Conservation (phyloP, 257 asterid species). For the Capsicum chinense region DNA sequence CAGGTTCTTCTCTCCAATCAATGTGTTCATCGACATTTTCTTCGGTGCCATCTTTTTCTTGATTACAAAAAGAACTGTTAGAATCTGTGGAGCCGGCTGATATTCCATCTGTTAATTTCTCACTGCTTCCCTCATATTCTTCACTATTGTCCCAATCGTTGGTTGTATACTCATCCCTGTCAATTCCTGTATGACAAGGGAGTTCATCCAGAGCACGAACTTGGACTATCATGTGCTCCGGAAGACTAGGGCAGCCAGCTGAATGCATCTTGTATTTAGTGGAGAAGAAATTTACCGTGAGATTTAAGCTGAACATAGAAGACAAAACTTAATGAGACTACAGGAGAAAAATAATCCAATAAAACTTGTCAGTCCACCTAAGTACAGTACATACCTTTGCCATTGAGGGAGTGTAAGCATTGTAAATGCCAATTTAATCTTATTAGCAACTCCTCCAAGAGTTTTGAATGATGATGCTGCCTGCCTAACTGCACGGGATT, state of each 20-base stretch:
- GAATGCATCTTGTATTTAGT: conserved; percentile 70
- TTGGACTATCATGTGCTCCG: conserved; percentile 52
- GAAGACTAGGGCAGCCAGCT: conserved; percentile 65
- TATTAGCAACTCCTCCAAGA: conserved; percentile 76
- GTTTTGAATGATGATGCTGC: conserved; percentile 78
- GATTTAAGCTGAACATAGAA: conserved; percentile 61
- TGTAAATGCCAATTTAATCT: conserved; percentile 79
- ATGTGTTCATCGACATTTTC: conserved; percentile 31
- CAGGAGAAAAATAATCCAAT: background rate
- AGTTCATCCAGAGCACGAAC: conserved; percentile 77
- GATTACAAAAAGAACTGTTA: conserved; percentile 25
- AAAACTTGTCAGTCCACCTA: background rate
- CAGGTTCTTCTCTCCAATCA: conserved; percentile 33
- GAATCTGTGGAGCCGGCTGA: conserved; percentile 15
- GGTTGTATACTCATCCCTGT: conserved; percentile 30
- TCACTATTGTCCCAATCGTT: conserved; percentile 41
- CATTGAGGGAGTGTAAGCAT: conserved; percentile 90
- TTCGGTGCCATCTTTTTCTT: conserved; percentile 20
- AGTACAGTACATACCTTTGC: conserved; percentile 59
- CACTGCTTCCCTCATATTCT: conserved; percentile 31
- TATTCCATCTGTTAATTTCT: conserved; percentile 32
- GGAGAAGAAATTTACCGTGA: conserved; percentile 81
- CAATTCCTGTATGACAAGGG: conserved; percentile 61
- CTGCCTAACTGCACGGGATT: conserved; percentile 78
- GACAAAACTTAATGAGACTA: background rate